Conservation (phyloP, 2,329 filamentous ascomycete species). For the Fusarium sp. region DNA sequence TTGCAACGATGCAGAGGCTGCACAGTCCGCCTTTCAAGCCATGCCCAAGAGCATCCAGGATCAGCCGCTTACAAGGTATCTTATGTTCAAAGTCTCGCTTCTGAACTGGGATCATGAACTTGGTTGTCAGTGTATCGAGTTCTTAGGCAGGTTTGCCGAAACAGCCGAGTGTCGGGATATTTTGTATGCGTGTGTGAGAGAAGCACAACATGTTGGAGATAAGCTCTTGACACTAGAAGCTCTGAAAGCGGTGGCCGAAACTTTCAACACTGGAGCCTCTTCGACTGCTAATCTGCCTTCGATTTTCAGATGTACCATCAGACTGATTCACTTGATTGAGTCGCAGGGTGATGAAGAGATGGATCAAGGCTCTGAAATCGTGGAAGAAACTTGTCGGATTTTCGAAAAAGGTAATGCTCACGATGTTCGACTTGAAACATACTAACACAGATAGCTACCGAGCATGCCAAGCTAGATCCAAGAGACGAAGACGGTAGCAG, state of each 20-base stretch:
- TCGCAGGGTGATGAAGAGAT: slow-evolving; percentile 48
- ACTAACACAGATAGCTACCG: slow-evolving; percentile 46
- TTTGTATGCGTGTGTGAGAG: slow-evolving; percentile 84
- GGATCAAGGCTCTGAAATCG: slow-evolving; percentile 32
- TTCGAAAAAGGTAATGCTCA: slow-evolving; percentile 61
- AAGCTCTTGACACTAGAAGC: slow-evolving; percentile 66
- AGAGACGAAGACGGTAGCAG: slow-evolving; percentile 60
- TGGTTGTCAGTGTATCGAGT: slow-evolving; percentile 75
- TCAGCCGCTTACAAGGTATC: slow-evolving; percentile 77
- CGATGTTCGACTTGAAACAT: slow-evolving; percentile 1
- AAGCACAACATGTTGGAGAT: slow-evolving; percentile 78
- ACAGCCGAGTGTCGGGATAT: slow-evolving; percentile 69
- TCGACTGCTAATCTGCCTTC: slow-evolving; percentile 54
- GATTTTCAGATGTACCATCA: slow-evolving; percentile 66
- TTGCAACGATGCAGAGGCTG: slow-evolving; percentile 50
- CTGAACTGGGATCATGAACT: slow-evolving; percentile 68
- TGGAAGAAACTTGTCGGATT: slow-evolving; percentile 67
- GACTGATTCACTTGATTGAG: slow-evolving; percentile 62
- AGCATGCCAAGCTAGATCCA: slow-evolving; percentile 52
- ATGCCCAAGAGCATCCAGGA: slow-evolving; percentile 72
- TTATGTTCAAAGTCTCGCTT: slow-evolving; percentile 82
- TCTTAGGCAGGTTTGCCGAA: slow-evolving; percentile 67
- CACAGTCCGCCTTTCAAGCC: slow-evolving; percentile 61
- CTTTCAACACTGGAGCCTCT: slow-evolving; percentile 38
- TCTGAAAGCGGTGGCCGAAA: slow-evolving; percentile 54